phyloP scores from a whole-genome alignment of 352 stramenopile species.

The Phytopythium vexans region DNA sequence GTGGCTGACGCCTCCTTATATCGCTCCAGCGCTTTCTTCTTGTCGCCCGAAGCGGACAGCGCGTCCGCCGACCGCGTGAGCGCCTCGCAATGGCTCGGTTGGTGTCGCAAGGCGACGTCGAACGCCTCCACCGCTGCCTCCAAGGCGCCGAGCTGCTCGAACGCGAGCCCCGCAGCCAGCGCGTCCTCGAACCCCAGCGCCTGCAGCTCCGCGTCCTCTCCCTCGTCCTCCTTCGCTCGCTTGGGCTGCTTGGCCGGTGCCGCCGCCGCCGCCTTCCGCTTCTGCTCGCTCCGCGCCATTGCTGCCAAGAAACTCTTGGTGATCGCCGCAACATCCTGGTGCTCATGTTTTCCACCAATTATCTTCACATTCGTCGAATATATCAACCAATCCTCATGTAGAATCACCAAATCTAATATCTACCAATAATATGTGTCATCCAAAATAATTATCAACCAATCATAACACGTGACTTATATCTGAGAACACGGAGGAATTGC shows the following conservation, averaged over 20 bases:
- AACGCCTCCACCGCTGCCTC: slow-evolving; percentile 48
- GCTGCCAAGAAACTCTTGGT: neutral
- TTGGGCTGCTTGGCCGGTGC: slow-evolving; percentile 16
- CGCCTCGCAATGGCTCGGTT: slow-evolving; percentile 42
- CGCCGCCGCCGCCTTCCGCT: slow-evolving; percentile 8
- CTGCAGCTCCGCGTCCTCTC: slow-evolving; percentile 40
- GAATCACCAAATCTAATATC: neutral
- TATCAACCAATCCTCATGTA: neutral
- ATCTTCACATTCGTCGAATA: neutral
- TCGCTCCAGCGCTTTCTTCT: slow-evolving; percentile 25
- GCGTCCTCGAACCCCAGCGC: slow-evolving; percentile 54
- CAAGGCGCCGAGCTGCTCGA: slow-evolving; percentile 53
- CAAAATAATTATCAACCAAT: slow-evolving; percentile 6
- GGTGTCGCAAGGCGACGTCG: slow-evolving; percentile 28
- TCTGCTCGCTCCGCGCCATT: slow-evolving; percentile 46
- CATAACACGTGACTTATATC: neutral
- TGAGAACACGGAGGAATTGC: neutral
- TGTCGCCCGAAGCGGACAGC: slow-evolving; percentile 30
- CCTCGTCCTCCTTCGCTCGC: slow-evolving; percentile 23
- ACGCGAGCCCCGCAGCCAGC: slow-evolving; percentile 56
- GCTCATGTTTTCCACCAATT: slow-evolving; percentile 4
- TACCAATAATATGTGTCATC: neutral
- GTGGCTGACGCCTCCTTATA: slow-evolving; percentile 35
- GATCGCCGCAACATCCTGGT: neutral
- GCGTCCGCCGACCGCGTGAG: slow-evolving; percentile 48